Conservation (phyloP, 148 eudicot genomes). For the Diospyros lotus region DNA sequence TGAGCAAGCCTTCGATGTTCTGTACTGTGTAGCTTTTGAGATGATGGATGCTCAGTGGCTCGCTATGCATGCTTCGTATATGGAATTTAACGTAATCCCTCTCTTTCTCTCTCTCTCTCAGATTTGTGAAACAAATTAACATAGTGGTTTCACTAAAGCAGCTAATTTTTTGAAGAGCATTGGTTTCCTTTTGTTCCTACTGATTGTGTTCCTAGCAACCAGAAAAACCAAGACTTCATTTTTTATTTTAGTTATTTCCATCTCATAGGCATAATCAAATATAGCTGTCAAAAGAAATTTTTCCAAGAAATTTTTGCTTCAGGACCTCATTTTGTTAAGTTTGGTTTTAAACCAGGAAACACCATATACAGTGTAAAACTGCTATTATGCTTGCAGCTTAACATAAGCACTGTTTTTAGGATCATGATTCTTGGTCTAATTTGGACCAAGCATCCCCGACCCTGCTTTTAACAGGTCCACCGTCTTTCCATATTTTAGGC, state of each 20-base stretch:
- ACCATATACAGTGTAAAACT: background rate
- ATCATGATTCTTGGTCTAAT: background rate
- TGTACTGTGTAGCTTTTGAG: conserved; percentile 82
- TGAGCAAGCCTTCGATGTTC: conserved; percentile 75
- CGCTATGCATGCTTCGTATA: conserved; percentile 88
- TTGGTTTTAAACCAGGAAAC: background rate
- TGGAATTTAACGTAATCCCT: conserved; percentile 81
- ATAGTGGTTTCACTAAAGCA: background rate
- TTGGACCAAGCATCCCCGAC: too few species aligned
- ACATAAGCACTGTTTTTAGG: background rate
- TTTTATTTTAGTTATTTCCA: background rate
- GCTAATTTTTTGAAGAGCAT: background rate
- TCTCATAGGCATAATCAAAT: background rate
- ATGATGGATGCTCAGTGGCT: conserved; percentile 99
- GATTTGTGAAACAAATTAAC: background rate
- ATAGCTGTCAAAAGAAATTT: background rate
- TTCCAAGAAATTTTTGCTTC: background rate
- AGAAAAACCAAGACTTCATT: background rate
- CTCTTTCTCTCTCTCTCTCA: conserved; percentile 13
- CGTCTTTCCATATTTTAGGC: background rate
- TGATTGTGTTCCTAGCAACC: background rate
- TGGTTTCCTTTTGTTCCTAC: background rate
- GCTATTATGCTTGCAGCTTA: background rate
- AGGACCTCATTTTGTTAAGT: background rate
- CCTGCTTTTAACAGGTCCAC: too few species aligned